A percentile compares a stretch with the other conserved stretches of the same genome.
Conservation (phyloP, 257 asterid genomes). For the Solanum pennellii region DNA sequence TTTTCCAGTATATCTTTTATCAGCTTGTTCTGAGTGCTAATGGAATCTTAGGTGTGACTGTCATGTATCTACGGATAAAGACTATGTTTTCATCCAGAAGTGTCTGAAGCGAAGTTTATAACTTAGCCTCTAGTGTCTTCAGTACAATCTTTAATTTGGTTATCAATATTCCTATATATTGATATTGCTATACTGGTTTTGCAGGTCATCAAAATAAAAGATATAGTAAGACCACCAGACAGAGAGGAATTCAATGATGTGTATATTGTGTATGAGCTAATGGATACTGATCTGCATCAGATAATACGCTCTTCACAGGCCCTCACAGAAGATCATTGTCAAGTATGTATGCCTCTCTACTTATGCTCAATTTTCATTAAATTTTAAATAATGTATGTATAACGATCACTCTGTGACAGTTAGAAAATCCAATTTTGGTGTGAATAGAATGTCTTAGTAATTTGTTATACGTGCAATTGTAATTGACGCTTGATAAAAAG, state of each 20-base stretch:
- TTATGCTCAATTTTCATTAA: neutral
- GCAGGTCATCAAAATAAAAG: constrained; percentile 73
- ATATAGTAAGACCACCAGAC: constrained; percentile 59
- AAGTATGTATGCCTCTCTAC: constrained; percentile 29
- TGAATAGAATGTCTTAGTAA: neutral
- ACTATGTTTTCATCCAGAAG: neutral
- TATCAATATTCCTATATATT: neutral
- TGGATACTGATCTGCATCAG: constrained; percentile 94
- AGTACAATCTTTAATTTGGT: neutral
- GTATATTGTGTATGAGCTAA: constrained; percentile 65
- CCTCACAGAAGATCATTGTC: constrained; percentile 84
- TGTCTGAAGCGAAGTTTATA: neutral
- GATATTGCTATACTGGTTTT: neutral
- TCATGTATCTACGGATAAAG: neutral
- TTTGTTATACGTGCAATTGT: neutral
- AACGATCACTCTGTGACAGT: neutral
- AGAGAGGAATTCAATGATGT: constrained; percentile 61
- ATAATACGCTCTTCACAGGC: constrained; percentile 67
- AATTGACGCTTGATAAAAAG: neutral
- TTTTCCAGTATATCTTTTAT: neutral
- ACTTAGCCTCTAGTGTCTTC: neutral
- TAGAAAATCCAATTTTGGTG: neutral
- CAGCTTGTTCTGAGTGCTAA: neutral
- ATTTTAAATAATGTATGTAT: neutral
- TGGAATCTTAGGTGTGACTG: neutral